phyloP scores from a whole-genome alignment of 2,329 filamentous ascomycete genomes.

The Cladophialophora immunda region DNA sequence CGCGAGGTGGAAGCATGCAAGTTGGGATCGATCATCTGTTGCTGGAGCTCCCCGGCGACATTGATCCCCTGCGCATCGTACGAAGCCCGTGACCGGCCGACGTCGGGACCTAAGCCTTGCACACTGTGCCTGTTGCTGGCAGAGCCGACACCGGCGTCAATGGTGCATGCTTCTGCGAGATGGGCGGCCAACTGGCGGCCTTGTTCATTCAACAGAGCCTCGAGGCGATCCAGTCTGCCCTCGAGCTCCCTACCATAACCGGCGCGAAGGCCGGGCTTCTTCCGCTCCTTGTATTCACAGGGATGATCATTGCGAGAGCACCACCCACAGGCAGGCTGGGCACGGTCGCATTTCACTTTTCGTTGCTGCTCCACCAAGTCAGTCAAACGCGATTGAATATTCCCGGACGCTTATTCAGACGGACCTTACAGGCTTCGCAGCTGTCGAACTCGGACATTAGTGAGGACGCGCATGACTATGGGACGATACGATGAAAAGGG shows the following conservation, averaged over 20 bases:
- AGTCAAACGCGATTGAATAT: neutral
- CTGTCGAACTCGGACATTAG: slow-evolving; percentile 42
- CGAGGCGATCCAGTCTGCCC: slow-evolving; percentile 63
- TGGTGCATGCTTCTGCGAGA: slow-evolving; percentile 36
- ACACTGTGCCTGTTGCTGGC: slow-evolving; percentile 4
- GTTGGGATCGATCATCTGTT: slow-evolving; percentile 37
- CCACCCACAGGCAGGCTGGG: slow-evolving; percentile 73
- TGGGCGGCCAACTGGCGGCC: slow-evolving; percentile 39
- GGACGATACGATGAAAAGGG: neutral
- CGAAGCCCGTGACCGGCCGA: slow-evolving; percentile 16
- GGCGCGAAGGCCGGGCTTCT: slow-evolving; percentile 72
- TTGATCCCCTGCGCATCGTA: slow-evolving; percentile 28
- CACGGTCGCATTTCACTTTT: slow-evolving; percentile 51
- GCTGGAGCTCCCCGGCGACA: slow-evolving; percentile 29
- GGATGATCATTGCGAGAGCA: slow-evolving; percentile 71
- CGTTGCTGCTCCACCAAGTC: slow-evolving; percentile 16
- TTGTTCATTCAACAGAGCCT: slow-evolving; percentile 49
- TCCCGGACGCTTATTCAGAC: slow-evolving; percentile 2
- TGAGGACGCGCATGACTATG: slow-evolving; percentile 20
- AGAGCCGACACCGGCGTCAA: slow-evolving; percentile 1
- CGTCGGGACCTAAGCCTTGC: slow-evolving; percentile 17
- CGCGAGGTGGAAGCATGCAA: slow-evolving; percentile 31
- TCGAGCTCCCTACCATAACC: slow-evolving; percentile 70
- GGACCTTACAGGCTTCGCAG: slow-evolving; percentile 56
- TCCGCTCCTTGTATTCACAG: slow-evolving; percentile 75